A percentile compares a stretch with the other conserved stretches of the same genome.
These are phyloP conservation scores for Gastrolobium villosum DNA, from an alignment of 306 rosid genomes.

Conservation along the genomic window DNA sequence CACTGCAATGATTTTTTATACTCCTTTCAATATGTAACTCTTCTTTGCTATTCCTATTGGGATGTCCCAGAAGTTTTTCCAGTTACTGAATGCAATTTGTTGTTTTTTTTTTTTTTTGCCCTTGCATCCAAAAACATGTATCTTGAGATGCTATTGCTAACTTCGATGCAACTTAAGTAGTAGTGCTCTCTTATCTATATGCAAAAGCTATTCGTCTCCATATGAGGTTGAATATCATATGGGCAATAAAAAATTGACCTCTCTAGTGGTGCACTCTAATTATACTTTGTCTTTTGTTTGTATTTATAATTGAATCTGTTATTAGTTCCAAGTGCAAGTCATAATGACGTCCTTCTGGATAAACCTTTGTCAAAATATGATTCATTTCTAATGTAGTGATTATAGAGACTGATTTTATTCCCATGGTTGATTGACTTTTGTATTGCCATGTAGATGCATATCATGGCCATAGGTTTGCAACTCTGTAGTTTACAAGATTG, in stretches of 20 bases:
- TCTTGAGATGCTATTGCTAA: constrained; percentile 1
- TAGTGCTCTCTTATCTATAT: neutral
- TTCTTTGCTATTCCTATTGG: neutral
- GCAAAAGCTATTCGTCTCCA: neutral
- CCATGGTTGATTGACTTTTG: constrained; percentile 6
- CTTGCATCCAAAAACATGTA: constrained; percentile 20
- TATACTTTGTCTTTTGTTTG: neutral
- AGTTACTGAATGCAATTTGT: constrained; percentile 35
- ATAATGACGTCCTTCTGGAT: neutral
- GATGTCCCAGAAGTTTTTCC: neutral
- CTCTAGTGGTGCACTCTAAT: neutral
- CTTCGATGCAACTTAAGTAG: neutral
- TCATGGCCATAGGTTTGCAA: neutral
- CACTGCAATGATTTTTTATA: neutral
- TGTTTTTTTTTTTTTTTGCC: constrained; percentile 7
- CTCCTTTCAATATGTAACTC: neutral
- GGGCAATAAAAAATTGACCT: neutral
- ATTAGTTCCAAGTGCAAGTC: neutral
- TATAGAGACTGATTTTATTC: neutral
- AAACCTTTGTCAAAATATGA: neutral
- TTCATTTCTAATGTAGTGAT: constrained; percentile 16
- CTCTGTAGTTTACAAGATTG: neutral
- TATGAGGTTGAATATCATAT: neutral
- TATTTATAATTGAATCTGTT: constrained; percentile 32
- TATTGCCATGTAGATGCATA: neutral